Conservation (phyloP, 306 rosid species). For the Cyamopsis tetragonoloba region DNA sequence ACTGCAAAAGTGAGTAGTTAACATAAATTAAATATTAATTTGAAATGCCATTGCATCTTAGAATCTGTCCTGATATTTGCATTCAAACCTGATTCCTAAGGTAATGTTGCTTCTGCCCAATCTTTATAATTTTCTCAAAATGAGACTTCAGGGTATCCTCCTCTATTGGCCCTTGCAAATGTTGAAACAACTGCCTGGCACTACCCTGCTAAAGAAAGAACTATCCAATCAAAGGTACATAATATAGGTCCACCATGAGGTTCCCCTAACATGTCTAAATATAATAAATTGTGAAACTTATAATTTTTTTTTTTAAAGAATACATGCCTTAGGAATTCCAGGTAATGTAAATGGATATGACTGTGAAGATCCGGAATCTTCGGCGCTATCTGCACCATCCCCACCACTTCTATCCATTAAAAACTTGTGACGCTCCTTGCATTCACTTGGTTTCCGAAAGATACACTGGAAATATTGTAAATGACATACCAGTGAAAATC, state of each 20-base stretch:
- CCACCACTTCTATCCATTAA: conserved; percentile 71
- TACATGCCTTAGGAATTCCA: conserved; percentile 83
- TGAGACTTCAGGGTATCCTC: conserved; percentile 76
- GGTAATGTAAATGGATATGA: conserved; percentile 79
- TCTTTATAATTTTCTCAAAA: conserved; percentile 74
- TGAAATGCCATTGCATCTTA: background rate
- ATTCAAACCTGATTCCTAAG: conserved; percentile 61
- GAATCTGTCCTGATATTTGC: background rate
- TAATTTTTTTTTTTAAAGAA: too few species aligned
- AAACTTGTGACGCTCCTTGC: conserved; percentile 83
- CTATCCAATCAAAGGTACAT: conserved; percentile 21
- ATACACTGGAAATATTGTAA: conserved; percentile 47
- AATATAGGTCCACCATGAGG: background rate
- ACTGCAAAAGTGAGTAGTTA: background rate
- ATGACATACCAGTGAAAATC: conserved; percentile 1
- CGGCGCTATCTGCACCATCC: conserved; percentile 90
- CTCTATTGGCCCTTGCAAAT: conserved; percentile 78
- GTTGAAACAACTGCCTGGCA: conserved; percentile 86
- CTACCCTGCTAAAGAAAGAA: conserved; percentile 61
- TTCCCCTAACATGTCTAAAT: background rate
- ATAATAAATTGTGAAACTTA: background rate
- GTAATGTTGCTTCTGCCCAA: conserved; percentile 62
- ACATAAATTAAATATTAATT: background rate
- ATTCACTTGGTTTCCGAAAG: conserved; percentile 77
- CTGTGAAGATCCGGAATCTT: conserved; percentile 88